Conservation (phyloP, 208 protist species). For the Leishmania turanica region DNA sequence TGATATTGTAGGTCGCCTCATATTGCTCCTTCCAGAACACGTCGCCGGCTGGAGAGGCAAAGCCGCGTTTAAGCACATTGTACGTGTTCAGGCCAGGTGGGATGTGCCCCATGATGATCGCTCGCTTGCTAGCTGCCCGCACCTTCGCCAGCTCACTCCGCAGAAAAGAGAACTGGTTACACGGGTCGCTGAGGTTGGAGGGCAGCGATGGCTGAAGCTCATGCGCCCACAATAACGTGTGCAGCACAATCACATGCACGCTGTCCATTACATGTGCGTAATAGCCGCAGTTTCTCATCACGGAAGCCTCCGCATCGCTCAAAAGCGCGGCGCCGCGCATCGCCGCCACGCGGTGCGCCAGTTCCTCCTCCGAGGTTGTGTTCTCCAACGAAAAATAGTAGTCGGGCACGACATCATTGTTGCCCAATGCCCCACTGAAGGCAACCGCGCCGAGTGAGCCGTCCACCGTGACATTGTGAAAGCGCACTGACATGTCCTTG, state of each 20-base stretch:
- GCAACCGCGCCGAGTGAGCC: conserved; percentile 16
- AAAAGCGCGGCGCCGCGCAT: conserved; percentile 39
- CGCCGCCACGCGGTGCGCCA: conserved; percentile 31
- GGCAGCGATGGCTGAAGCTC: conserved; percentile 38
- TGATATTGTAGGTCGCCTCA: conserved; percentile 41
- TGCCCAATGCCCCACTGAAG: conserved; percentile 56
- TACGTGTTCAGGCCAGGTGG: conserved; percentile 46
- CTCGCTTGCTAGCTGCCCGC: conserved; percentile 40
- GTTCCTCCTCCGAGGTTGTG: conserved; percentile 22
- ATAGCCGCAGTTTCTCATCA: conserved; percentile 64
- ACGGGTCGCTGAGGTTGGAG: conserved; percentile 56
- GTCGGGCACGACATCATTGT: conserved; percentile 82
- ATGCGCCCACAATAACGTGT: conserved; percentile 77
- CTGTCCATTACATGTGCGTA: conserved; percentile 37
- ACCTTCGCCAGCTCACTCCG: conserved; percentile 39
- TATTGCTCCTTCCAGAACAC: conserved; percentile 78
- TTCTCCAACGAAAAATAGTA: conserved; percentile 56
- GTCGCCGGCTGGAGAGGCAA: conserved; percentile 31
- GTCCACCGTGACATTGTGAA: conserved; percentile 21
- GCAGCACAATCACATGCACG: conserved; percentile 65
- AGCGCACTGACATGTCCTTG: conserved; percentile 15
- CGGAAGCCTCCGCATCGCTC: conserved; percentile 29
- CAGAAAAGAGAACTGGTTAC: conserved; percentile 74
- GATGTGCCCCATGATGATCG: conserved; percentile 82
- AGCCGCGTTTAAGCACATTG: conserved; percentile 22